These are phyloP conservation scores for Solioccasus polychromus DNA, from an alignment of 768 basidiomycete genomes.

Conservation along the genomic window DNA sequence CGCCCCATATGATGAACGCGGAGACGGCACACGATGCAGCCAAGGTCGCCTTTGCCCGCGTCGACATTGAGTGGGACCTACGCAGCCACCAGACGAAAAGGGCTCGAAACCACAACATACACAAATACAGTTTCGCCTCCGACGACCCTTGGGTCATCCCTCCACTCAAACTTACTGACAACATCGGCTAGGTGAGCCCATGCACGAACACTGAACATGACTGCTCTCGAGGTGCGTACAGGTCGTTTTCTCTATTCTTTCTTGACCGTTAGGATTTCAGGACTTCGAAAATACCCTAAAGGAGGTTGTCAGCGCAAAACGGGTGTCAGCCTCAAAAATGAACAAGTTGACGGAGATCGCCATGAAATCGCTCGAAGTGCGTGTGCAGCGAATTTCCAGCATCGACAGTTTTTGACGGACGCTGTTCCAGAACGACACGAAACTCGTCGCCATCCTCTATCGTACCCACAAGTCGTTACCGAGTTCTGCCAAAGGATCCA, in stretches of 20 bases:
- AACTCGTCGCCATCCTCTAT: conserved; percentile 85
- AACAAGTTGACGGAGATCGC: conserved; percentile 70
- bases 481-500: conserved; percentile 68
- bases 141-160: conserved; percentile 13
- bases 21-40: conserved; percentile 60
- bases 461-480: conserved; percentile 82
- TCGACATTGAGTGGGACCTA: conserved; percentile 44
- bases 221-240: conserved; percentile 38
- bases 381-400: conserved; percentile 19
- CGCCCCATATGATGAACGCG: conserved; percentile 77
- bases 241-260: not conserved
- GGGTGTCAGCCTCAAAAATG: conserved; percentile 87
- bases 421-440: conserved; percentile 68
- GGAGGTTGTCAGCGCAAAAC: conserved; percentile 78
- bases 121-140: conserved; percentile 36
- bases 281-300: conserved; percentile 79
- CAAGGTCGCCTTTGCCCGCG: conserved; percentile 74
- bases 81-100: conserved; percentile 16
- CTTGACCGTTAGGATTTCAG: conserved; percentile 38
- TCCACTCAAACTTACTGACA: conserved; percentile 6
- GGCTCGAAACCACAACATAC: conserved; percentile 29
- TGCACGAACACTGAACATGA: conserved; percentile 34
- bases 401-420: not conserved
- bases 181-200: conserved; percentile 14
- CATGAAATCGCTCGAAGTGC: conserved; percentile 73